Evolutionary conservation across 2,329 filamentous ascomycete genomes (phyloP).

Genomic region (Purpureocillium lavendulum): DNA sequence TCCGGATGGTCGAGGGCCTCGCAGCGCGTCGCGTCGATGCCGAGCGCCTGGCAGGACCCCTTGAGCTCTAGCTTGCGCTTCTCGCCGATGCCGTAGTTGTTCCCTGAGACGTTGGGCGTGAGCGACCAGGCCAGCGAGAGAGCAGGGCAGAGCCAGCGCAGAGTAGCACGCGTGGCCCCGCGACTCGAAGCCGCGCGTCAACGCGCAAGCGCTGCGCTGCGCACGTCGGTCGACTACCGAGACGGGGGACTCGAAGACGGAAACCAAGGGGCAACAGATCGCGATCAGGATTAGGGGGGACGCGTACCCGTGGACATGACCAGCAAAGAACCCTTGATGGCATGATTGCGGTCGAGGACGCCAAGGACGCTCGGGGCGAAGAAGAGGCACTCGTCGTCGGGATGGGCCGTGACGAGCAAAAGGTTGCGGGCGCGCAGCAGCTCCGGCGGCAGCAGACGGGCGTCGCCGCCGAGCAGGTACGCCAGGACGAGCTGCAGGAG

Average conservation of each 20-base stretch:
- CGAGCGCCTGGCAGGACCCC: slow-evolving; percentile 19
- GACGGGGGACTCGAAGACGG: slow-evolving; percentile 2
- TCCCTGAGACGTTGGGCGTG: slow-evolving; percentile 8
- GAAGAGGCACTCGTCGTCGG: slow-evolving; percentile 30
- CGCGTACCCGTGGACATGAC: slow-evolving; percentile 22
- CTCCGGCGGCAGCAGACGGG: slow-evolving; percentile 24
- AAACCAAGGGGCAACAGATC: too few relatives aligned
- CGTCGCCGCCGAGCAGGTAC: slow-evolving; percentile 25
- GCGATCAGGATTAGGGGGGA: too few relatives aligned
- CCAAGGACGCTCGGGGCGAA: slow-evolving; percentile 22
- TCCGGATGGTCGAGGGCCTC: slow-evolving; percentile 23
- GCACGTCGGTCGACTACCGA: neutral
- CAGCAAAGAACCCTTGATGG: slow-evolving; percentile 14
- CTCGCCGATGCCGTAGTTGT: slow-evolving; percentile 22
- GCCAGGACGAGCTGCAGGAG: slow-evolving; percentile 25
- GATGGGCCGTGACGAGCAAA: slow-evolving; percentile 28
- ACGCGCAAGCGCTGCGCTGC: neutral
- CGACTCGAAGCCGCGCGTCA: too few relatives aligned
- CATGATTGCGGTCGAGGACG: slow-evolving; percentile 18
- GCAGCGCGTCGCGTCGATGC: slow-evolving; percentile 18
- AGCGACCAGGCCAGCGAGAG: neutral
- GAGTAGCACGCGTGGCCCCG: neutral
- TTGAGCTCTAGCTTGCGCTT: slow-evolving; percentile 16
- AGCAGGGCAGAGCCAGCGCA: neutral
- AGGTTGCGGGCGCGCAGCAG: slow-evolving; percentile 24